Conservation (phyloP, 2,329 filamentous ascomycete species). For the Aspergillus carbonarius region DNA sequence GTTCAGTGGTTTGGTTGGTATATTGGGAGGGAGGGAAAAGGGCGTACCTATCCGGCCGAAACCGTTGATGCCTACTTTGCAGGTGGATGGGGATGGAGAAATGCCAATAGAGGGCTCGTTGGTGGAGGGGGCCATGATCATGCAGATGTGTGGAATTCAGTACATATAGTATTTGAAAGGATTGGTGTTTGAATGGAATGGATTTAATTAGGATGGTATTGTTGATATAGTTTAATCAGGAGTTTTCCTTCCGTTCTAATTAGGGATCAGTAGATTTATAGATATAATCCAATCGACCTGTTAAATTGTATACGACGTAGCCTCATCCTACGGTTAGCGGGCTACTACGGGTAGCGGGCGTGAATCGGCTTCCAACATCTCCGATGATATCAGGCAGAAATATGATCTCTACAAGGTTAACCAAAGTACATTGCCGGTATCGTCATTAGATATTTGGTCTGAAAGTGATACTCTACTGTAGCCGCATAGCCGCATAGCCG, state of each 20-base stretch:
- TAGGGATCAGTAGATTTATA: neutral
- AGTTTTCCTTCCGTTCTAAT: neutral
- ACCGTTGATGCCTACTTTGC: slow-evolving; percentile 89
- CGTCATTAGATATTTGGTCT: neutral
- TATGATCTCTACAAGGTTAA: neutral
- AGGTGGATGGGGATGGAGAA: slow-evolving; percentile 1
- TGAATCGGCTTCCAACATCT: neutral
- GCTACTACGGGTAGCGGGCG: too few relatives aligned
- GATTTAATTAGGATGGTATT: neutral
- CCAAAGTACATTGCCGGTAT: neutral
- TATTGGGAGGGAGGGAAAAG: neutral
- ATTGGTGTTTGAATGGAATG: too few relatives aligned
- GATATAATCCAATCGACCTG: neutral
- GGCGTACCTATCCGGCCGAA: slow-evolving; percentile 78
- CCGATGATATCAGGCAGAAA: neutral
- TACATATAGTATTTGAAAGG: neutral
- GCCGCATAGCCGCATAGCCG: neutral
- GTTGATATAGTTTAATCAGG: neutral
- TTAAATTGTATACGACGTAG: neutral
- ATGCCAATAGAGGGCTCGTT: neutral
- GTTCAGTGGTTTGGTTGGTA: too few relatives aligned
- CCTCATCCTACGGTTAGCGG: neutral
- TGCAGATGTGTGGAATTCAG: neutral
- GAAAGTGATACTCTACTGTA: too few relatives aligned
- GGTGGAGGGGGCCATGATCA: neutral